Evolutionary conservation across 1,284 basidiomycete species (phyloP), one percentile per base, ranked within the genome.

Genomic region (Rhodotorula glutinis): DNA sequence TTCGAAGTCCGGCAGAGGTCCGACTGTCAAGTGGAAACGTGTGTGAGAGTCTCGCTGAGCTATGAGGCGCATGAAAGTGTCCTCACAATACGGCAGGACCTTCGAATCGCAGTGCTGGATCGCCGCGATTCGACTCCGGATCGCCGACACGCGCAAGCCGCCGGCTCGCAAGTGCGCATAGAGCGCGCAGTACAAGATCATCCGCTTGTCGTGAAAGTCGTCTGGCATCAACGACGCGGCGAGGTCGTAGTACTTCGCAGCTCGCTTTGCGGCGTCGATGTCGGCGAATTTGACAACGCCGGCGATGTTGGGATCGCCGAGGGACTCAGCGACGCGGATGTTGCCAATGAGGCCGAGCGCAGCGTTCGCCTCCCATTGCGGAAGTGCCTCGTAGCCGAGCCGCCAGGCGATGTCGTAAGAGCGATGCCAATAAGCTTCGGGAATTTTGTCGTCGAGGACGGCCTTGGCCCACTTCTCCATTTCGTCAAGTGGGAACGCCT

Each of bases 161-260:
- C 44, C 44, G 0, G 53, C 33, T 10, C 53, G 53, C 0, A 54
- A 44, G 30, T 46, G 53, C 14, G 29, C 17, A 9, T 43, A 27
- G 23, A 23, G 33, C 29, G 23, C 17, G n/a, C 11, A 40, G 16
- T 4, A 62, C 53, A 40, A 2, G 44, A 30, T 43, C n/a, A 10
- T 13, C 2, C 46, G 14, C 59, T 57, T 57, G 27, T 21, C 30
- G 47, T 57, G 47, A 21, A 23, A 44, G n/a, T 60, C 53, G 47
- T 60, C 47, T 2, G 38, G 47, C 54, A 56, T 44, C 19, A 53
- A 5, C 19, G 2, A 19, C 0, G 47, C 46, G 1, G 54, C 59
- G 17, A 21, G 8, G 25, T 65, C 64, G 58, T 60, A 57, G n/a
- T 23, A 38, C 4, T 44, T 21, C 5, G 53, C 53, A n/a, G 64